Conservation (phyloP, 192 early-diverging fungal species). For the Backusella luteola region DNA sequence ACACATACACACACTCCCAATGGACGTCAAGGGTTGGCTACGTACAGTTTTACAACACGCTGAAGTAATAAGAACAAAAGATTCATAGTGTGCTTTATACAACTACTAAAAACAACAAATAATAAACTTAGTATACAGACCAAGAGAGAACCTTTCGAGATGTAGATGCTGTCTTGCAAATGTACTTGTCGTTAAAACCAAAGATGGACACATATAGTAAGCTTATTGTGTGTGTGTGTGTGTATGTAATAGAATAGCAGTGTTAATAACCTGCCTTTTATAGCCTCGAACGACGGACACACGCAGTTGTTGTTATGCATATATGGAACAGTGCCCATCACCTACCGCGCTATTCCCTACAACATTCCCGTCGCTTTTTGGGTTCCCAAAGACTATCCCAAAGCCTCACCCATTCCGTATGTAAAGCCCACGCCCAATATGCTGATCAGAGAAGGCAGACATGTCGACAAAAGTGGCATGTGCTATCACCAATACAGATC, state of each 20-base stretch:
- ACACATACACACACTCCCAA: neutral
- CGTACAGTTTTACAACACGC: constrained; percentile 18
- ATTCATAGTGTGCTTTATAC: neutral
- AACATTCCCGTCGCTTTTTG: constrained; percentile 92
- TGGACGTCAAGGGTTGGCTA: constrained; percentile 24
- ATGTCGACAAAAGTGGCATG: constrained; percentile 79
- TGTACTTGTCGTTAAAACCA: constrained; percentile 54
- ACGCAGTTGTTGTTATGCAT: constrained; percentile 73
- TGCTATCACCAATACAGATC: constrained; percentile 84
- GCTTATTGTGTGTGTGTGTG: constrained; percentile 3
- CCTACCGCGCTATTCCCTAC: constrained; percentile 74
- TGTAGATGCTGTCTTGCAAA: constrained; percentile 57
- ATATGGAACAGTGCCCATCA: constrained; percentile 85
- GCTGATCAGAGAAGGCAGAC: constrained; percentile 74
- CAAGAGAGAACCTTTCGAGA: constrained; percentile 61
- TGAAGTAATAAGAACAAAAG: neutral
- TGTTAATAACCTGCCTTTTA: neutral
- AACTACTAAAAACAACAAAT: neutral
- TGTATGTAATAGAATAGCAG: no score
- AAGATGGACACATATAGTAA: constrained; percentile 72
- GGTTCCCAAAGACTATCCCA: constrained; percentile 84
- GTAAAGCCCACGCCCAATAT: constrained; percentile 88
- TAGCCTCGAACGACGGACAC: constrained; percentile 59
- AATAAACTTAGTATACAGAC: constrained; percentile 53
- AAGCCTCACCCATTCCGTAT: constrained; percentile 73